phyloP scores from a whole-genome alignment of 2,329 filamentous ascomycete genomes.

The Pseudogymnoascus sp. region DNA sequence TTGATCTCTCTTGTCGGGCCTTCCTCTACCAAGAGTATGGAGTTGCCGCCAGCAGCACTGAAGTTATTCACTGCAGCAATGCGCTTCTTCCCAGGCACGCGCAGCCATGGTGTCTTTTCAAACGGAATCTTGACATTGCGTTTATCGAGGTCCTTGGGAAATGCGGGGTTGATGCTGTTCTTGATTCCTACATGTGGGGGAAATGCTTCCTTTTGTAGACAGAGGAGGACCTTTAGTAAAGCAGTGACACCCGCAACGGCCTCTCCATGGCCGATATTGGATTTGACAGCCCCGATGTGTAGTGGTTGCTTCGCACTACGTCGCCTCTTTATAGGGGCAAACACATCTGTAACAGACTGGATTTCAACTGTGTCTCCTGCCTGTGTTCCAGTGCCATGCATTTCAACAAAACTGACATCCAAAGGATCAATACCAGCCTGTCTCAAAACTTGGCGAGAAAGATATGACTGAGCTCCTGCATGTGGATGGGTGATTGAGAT shows the following conservation, averaged over 20 bases:
- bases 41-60: conserved; percentile 21
- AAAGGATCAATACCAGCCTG: conserved; percentile 62
- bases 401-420: conserved; percentile 7
- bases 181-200: not conserved
- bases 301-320: conserved; percentile 19
- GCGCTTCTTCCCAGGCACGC: conserved; percentile 27
- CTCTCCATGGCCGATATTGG: conserved; percentile 49
- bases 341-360: conserved; percentile 2
- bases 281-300: conserved; percentile 52
- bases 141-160: conserved; percentile 28
- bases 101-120: conserved; percentile 8
- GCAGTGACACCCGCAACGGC: conserved; percentile 11
- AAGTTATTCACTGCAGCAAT: conserved; percentile 40
- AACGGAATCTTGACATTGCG: conserved; percentile 9
- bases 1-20: conserved; percentile 23
- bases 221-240: conserved; percentile 14
- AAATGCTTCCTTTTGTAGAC: not conserved
- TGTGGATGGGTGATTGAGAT: conserved; percentile 76
- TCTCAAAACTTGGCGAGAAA: conserved; percentile 62
- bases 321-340: not conserved
- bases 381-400: conserved; percentile 11
- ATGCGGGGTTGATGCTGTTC: conserved; percentile 17
- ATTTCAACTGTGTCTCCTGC: conserved; percentile 10
- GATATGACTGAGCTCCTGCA: conserved; percentile 59
- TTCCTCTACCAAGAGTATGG: conserved; percentile 17